Evolutionary conservation across 331 rosid genomes (phyloP).

Genomic region (Arachis monticola): DNA sequence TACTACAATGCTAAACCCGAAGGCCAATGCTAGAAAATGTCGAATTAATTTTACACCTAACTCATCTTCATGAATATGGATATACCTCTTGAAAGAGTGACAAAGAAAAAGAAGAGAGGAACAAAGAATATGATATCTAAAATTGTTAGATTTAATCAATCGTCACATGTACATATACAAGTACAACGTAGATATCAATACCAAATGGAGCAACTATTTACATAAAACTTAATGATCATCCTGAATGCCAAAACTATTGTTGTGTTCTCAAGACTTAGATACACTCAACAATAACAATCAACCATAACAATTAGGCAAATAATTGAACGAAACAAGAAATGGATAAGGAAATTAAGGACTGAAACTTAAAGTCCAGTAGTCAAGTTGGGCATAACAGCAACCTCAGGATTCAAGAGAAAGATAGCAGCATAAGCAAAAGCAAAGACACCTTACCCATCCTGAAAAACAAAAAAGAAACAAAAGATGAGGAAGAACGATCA

Average conservation of each 20-base stretch:
- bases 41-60: neutral
- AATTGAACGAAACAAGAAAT: neutral
- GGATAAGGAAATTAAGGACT: slow-evolving; percentile 25
- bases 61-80: neutral
- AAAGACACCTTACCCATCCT: slow-evolving; percentile 88
- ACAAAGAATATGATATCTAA: too few species aligned
- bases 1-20: slow-evolving; percentile 10
- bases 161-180: neutral
- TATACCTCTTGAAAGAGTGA: neutral
- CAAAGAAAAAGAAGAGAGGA: too few species aligned
- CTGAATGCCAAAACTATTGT: neutral
- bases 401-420: slow-evolving; percentile 20
- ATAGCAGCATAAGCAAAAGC: slow-evolving; percentile 31
- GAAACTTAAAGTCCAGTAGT: slow-evolving; percentile 45
- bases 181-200: neutral
- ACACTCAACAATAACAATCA: neutral
- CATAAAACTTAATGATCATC: neutral
- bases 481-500: slow-evolving; percentile 32
- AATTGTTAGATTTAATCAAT: too few species aligned
- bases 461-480: slow-evolving; percentile 51
- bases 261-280: neutral
- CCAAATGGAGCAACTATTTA: neutral
- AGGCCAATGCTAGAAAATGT: neutral
- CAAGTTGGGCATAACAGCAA: neutral
- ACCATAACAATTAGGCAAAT: neutral